phyloP scores from a whole-genome alignment of 169 alveolate genomes.

The Pseudocohnilembus persalinus region DNA sequence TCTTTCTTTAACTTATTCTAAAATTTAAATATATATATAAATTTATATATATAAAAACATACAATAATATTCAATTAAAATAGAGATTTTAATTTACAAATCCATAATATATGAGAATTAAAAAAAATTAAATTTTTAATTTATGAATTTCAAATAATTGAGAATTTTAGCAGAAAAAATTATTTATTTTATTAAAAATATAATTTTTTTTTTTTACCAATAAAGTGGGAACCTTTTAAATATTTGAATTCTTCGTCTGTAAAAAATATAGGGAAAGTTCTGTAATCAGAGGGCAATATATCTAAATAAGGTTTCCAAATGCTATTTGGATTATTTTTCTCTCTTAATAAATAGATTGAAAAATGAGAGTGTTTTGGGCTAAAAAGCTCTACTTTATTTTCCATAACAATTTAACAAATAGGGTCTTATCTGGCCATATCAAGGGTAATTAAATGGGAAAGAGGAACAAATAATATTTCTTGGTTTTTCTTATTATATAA shows the following conservation, averaged over 20 bases:
- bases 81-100: too few relatives aligned
- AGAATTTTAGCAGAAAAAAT: too few relatives aligned
- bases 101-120: too few relatives aligned
- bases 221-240: constrained; percentile 79
- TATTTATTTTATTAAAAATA: background rate
- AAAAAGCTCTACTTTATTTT: constrained; percentile 54
- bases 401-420: constrained; percentile 66
- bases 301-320: constrained; percentile 74
- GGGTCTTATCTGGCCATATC: constrained; percentile 75
- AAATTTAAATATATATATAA: background rate
- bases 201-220: constrained; percentile 21
- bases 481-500: constrained; percentile 47
- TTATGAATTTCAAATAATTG: too few relatives aligned
- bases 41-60: too few relatives aligned
- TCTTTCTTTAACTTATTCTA: constrained; percentile 65
- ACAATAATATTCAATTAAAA: too few relatives aligned
- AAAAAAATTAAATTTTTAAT: too few relatives aligned
- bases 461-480: constrained; percentile 60
- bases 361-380: constrained; percentile 83
- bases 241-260: constrained; percentile 76
- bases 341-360: constrained; percentile 68
- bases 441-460: constrained; percentile 74
- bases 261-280: constrained; percentile 80
- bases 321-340: constrained; percentile 56
- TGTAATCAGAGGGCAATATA: constrained; percentile 65